phyloP scores from a whole-genome alignment of 768 basidiomycete genomes.

The Basidioascus undulatus region DNA sequence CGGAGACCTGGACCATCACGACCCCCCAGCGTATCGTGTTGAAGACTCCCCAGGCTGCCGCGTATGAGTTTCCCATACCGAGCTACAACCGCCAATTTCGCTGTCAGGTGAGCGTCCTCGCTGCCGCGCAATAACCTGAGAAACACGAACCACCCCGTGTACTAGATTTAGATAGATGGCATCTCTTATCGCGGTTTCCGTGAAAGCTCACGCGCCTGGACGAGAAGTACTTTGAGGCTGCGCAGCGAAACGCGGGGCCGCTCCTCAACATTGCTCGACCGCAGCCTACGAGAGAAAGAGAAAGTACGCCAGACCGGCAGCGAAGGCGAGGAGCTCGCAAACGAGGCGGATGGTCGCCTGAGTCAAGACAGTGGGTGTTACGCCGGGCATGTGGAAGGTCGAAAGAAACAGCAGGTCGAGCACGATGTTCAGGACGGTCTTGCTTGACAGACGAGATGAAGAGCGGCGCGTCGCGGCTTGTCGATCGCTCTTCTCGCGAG shows the following conservation, averaged over 20 bases:
- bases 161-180: slow-evolving; percentile 10
- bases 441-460: slow-evolving; percentile 5
- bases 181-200: slow-evolving; percentile 8
- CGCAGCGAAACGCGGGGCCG: background rate
- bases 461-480: slow-evolving; percentile 9
- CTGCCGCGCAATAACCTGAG: no score
- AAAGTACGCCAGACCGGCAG: slow-evolving; percentile 10
- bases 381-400: slow-evolving; percentile 4
- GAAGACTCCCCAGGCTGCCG: slow-evolving; percentile 11
- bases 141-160: slow-evolving; percentile 7
- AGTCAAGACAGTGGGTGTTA: slow-evolving; percentile 6
- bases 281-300: background rate
- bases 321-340: slow-evolving; percentile 4
- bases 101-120: no score
- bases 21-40: slow-evolving; percentile 11
- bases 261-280: background rate
- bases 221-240: background rate
- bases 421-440: slow-evolving; percentile 6
- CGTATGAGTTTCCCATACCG: slow-evolving; percentile 4
- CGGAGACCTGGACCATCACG: slow-evolving; percentile 11
- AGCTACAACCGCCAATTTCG: no score
- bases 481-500: slow-evolving; percentile 9
- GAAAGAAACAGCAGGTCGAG: slow-evolving; percentile 11
- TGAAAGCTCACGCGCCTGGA: slow-evolving; percentile 4
- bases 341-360: slow-evolving; percentile 9